Conservation (phyloP, 78 protist species). For the Dictyostelium firmibasis region DNA sequence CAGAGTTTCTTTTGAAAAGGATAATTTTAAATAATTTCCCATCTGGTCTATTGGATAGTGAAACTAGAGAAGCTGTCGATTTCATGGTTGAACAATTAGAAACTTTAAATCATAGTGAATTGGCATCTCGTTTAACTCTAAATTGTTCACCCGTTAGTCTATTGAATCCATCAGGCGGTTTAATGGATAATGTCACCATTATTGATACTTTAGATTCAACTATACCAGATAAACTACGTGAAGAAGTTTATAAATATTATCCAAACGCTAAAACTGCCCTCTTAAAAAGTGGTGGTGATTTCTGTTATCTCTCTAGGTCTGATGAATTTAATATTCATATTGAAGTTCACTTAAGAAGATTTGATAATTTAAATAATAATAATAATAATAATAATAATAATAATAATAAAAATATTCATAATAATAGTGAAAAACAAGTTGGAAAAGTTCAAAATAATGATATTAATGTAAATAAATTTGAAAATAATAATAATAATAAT, state of each 20-base stretch:
- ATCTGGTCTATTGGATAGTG: conserved; percentile 16
- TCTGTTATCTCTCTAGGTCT: conserved; percentile 70
- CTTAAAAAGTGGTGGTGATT: conserved; percentile 86
- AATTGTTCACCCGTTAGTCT: conserved; percentile 21
- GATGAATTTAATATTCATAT: conserved; percentile 84
- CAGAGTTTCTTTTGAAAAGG: conserved; percentile 84
- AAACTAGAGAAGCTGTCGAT: conserved; percentile 83
- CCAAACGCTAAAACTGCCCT: conserved; percentile 75
- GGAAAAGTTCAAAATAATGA: no score
- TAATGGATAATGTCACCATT: conserved; percentile 38
- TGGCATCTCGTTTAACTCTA: conserved; percentile 60
- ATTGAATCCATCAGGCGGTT: conserved; percentile 42
- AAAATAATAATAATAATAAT: no score
- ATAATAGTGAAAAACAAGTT: no score
- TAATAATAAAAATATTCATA: no score
- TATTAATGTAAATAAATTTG: no score
- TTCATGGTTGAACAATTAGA: conserved; percentile 90
- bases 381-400: not conserved
- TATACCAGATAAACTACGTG: conserved; percentile 65
- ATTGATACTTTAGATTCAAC: conserved; percentile 77
- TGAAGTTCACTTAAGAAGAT: conserved; percentile 66
- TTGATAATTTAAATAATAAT: not conserved
- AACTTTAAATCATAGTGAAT: conserved; percentile 10
- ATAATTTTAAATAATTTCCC: conserved; percentile 79
- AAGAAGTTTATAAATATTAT: conserved; percentile 81